These are phyloP conservation scores for Oropetium thomaeum DNA, from an alignment of 176 grass and related monocot genomes.

Conservation along the genomic window DNA sequence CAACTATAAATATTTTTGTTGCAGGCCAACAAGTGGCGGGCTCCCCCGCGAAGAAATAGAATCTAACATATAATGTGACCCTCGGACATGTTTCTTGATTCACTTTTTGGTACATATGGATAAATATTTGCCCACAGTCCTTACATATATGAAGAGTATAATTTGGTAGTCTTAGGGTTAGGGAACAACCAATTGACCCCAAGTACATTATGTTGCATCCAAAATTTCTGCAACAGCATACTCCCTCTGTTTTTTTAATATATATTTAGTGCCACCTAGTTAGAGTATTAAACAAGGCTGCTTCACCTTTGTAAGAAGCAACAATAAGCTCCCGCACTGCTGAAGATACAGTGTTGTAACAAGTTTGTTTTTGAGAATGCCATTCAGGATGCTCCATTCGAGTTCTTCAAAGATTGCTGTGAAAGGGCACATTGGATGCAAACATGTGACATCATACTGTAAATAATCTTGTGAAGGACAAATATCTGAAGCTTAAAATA, in stretches of 20 bases:
- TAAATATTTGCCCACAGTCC: not conserved
- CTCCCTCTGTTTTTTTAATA: no score
- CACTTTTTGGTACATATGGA: not conserved
- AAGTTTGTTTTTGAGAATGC: not conserved
- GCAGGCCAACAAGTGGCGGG: constrained; percentile 85
- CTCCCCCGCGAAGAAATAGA: constrained; percentile 65
- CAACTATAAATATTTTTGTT: constrained; percentile 37
- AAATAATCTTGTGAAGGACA: constrained; percentile 26
- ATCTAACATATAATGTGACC: constrained; percentile 32
- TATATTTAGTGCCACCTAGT: no score
- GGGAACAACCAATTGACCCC: not conserved
- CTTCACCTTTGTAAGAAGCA: not conserved
- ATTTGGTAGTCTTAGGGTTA: not conserved
- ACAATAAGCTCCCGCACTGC: constrained; percentile 7
- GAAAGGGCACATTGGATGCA: constrained; percentile 1
- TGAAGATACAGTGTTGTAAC: constrained; percentile 7
- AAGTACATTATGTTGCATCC: not conserved
- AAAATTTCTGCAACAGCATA: constrained; percentile 1
- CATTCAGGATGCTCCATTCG: not conserved
- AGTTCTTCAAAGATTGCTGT: constrained; percentile 12
- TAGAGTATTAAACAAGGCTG: not conserved
- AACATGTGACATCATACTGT: constrained; percentile 1
- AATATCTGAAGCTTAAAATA: not conserved
- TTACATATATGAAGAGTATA: not conserved
- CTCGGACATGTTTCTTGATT: not conserved